These are phyloP conservation scores for Globisporangium echinulatum DNA, from an alignment of 352 stramenopile species.

Conservation along the genomic window DNA sequence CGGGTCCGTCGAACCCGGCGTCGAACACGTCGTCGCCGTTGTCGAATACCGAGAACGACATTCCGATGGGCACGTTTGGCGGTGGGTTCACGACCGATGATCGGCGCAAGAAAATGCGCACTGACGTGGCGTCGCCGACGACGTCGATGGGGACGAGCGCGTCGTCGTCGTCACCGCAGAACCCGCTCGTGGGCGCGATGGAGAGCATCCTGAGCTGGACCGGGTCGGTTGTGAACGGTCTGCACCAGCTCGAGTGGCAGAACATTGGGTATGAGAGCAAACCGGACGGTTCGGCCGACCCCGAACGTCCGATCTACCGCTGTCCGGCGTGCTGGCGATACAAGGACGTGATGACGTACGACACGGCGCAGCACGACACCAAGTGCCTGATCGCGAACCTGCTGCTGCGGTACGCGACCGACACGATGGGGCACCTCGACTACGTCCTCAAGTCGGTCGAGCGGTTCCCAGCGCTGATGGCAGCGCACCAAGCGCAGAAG, in stretches of 20 bases:
- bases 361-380: slow-evolving; percentile 74
- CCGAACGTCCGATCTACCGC: slow-evolving; percentile 72
- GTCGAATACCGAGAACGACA: slow-evolving; percentile 61
- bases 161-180: slow-evolving; percentile 16
- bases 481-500: slow-evolving; percentile 47
- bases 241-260: slow-evolving; percentile 80
- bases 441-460: slow-evolving; percentile 77
- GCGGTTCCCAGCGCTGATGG: slow-evolving; percentile 57
- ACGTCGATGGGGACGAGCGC: slow-evolving; percentile 15
- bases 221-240: slow-evolving; percentile 57
- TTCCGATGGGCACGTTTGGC: slow-evolving; percentile 38
- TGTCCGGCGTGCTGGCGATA: slow-evolving; percentile 80
- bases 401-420: slow-evolving; percentile 70
- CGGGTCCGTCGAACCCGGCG: slow-evolving; percentile 51
- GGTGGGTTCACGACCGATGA: slow-evolving; percentile 53
- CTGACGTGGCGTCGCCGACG: slow-evolving; percentile 14
- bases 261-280: slow-evolving; percentile 77
- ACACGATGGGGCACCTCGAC: slow-evolving; percentile 71
- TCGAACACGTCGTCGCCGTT: slow-evolving; percentile 62
- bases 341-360: slow-evolving; percentile 82
- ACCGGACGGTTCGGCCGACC: slow-evolving; percentile 55
- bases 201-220: slow-evolving; percentile 74
- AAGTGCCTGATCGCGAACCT: slow-evolving; percentile 84
- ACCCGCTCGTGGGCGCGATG: slow-evolving; percentile 58
- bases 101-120: slow-evolving; percentile 64